Conservation (phyloP, 179 eudicot species). For the Patellifolia procumbens region DNA sequence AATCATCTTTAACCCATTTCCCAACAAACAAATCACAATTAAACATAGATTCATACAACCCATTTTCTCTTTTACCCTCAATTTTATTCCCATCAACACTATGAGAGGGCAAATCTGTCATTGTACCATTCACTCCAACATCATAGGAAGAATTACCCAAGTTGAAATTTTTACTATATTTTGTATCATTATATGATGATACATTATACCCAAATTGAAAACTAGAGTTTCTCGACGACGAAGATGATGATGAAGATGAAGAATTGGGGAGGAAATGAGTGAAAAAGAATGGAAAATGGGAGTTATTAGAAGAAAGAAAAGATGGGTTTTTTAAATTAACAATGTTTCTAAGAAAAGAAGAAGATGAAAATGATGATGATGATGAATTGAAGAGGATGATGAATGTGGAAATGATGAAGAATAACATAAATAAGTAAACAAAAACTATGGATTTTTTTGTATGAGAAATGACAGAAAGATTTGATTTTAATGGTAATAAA, state of each 20-base stretch:
- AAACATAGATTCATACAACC: conserved; percentile 31
- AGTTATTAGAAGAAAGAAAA: conserved; percentile 27
- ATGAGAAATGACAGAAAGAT: conserved; percentile 15
- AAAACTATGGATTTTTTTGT: conserved; percentile 34
- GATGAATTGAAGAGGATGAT: conserved; percentile 37
- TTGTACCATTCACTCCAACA: background rate
- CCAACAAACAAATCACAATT: conserved; percentile 69
- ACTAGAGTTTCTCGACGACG: background rate
- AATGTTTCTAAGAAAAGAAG: conserved; percentile 27
- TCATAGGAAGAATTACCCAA: background rate
- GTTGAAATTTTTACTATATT: background rate
- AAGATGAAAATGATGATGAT: conserved; percentile 25
- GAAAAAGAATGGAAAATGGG: conserved; percentile 35
- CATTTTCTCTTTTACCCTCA: conserved; percentile 5
- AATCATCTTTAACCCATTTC: conserved; percentile 66
- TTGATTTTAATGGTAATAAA: background rate
- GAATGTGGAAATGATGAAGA: conserved; percentile 37
- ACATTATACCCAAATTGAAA: conserved; percentile 3
- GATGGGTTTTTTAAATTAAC: conserved; percentile 26
- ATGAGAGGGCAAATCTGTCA: background rate
- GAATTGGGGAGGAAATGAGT: conserved; percentile 36
- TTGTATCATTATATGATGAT: background rate
- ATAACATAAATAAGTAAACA: conserved; percentile 40
- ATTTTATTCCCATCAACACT: background rate
- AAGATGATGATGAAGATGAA: conserved; percentile 13